Evolutionary conservation across 805 yeast species (phyloP), one percentile per base, ranked within the genome.

Genomic region (Sugiyamaella valdiviana): DNA sequence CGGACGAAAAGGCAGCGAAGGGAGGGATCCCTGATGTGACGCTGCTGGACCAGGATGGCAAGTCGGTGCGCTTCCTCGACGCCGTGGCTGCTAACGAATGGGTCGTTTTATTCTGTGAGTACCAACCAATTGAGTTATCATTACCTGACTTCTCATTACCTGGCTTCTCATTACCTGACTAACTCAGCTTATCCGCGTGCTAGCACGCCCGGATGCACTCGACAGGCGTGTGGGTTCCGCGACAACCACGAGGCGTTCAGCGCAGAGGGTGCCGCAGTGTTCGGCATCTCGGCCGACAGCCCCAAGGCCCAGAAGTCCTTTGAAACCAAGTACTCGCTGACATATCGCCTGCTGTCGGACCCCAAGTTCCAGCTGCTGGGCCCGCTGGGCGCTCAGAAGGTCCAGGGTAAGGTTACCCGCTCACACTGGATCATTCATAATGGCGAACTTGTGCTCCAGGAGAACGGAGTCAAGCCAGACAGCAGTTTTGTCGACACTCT

Each of bases 171-270:
- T 10, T 10, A 26, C 7, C 21, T 39, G n/a, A 32, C 85, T 41
- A 41, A 41, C 45, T 10, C 39, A 43, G 50, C 95, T 16, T 91
- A 90, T 63, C 98, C 98, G 46, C 83, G 76, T 61, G 98, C 98
- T 0, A 80, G 84, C 21, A 91, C 98, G 0, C 96, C 96, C 1
- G 99, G 99, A 2, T 93, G 99, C 67, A 91, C 99, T 1, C 78
- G 88, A 58, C 99, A 91, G 68, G 97, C 90, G 2, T 77, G 85
- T 63, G 96, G 96, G 0, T 93, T 84, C 64, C 80, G 93, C 58
- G 82, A 78, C 55, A 78, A 78, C 57, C 82, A 69, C 63, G 71
- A 74, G 2, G 70, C 74, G 38, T 75, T 85, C 58, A 64, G 71
- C 41, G 68, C 76, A 36, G 76, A 75, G 20, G 58, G 61, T 16